phyloP scores from a whole-genome alignment of 2,329 filamentous ascomycete genomes.

The Claviceps spartinae region DNA sequence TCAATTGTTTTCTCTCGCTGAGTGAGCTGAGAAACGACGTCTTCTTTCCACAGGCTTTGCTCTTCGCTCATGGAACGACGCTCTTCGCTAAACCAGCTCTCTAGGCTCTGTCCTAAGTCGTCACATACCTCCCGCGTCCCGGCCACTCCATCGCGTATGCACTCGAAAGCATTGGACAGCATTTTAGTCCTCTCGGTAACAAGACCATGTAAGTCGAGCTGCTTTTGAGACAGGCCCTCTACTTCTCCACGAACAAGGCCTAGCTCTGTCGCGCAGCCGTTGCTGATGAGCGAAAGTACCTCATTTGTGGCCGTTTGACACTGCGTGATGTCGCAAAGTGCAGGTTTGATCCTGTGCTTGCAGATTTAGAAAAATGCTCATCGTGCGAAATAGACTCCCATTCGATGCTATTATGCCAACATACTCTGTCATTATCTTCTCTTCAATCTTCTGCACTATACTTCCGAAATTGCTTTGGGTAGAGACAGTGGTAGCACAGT shows the following conservation, averaged over 20 bases:
- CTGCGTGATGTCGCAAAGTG: constrained; percentile 1
- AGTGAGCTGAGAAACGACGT: background rate
- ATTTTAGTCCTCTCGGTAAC: background rate
- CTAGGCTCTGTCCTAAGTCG: background rate
- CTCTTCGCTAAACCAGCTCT: background rate
- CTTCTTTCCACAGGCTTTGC: constrained; percentile 3
- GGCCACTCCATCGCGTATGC: background rate
- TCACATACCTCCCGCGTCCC: background rate
- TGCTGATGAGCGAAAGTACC: constrained; percentile 1
- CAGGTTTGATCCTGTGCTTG: constrained; percentile 3
- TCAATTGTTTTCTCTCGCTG: constrained; percentile 1
- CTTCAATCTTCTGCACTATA: constrained; percentile 1
- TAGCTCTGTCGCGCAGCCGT: constrained; percentile 3
- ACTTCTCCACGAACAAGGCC: background rate
- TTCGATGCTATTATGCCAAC: background rate
- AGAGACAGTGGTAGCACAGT: background rate
- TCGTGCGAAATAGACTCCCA: background rate
- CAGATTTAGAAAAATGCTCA: background rate
- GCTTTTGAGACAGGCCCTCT: constrained; percentile 6
- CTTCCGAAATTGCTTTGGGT: background rate
- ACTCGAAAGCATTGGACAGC: background rate
- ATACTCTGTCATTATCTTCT: constrained; percentile 3
- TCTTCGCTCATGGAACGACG: background rate
- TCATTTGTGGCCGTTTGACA: constrained; percentile 3
- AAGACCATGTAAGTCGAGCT: constrained; percentile 3